Conservation (phyloP, 495 filamentous ascomycete genomes). For the Trichodelitschia bisporula region DNA sequence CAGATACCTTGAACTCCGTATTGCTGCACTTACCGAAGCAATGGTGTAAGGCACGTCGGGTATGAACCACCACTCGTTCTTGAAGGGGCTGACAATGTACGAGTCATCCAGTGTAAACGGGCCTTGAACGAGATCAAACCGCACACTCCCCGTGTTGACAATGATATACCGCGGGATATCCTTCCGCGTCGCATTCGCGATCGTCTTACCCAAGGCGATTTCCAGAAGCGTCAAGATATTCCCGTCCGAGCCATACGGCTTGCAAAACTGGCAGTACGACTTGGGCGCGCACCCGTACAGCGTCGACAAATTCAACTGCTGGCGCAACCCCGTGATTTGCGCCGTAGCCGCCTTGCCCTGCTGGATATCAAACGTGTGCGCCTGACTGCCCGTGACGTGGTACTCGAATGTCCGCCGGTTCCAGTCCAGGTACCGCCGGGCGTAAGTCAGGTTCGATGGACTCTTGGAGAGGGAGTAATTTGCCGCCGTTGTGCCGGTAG, state of each 20-base stretch:
- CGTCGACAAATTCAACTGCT: conserved; percentile 13
- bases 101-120: conserved; percentile 18
- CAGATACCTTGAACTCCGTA: not conserved
- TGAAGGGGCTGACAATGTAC: conserved; percentile 19
- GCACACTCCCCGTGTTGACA: conserved; percentile 16
- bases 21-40: conserved; percentile 5
- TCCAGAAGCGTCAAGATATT: conserved; percentile 16
- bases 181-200: conserved; percentile 12
- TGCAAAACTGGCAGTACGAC: conserved; percentile 18
- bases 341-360: conserved; percentile 7
- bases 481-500: conserved; percentile 6
- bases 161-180: conserved; percentile 15
- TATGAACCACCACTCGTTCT: conserved; percentile 15
- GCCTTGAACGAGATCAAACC: conserved; percentile 19
- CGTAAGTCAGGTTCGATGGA: conserved; percentile 8
- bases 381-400: conserved; percentile 15
- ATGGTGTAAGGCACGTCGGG: conserved; percentile 15
- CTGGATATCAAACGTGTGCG: conserved; percentile 11
- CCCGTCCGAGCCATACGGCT: conserved; percentile 11
- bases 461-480: conserved; percentile 6
- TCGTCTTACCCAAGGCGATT: conserved; percentile 11
- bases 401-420: conserved; percentile 19
- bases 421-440: conserved; percentile 15
- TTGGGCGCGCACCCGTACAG: conserved; percentile 19
- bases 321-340: conserved; percentile 10